Base-by-base conservation (phyloP, 139 green algal genomes). In the Chlorella sp. region DNA sequence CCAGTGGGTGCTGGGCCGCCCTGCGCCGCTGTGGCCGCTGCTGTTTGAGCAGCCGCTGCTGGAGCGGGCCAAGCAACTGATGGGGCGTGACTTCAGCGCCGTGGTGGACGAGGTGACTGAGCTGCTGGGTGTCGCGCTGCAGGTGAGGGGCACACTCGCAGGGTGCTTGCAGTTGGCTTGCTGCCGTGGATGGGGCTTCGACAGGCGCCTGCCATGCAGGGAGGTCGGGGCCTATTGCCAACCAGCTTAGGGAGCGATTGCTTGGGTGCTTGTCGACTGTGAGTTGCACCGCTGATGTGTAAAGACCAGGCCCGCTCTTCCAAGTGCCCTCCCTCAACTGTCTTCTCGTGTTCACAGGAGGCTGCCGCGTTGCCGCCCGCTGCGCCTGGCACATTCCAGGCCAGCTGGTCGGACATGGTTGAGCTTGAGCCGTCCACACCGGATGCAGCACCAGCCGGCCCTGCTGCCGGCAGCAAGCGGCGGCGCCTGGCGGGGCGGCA, bases 31-130 rank as follows among this genome's bases (percentile, higher is more conserved):
- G 56, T 97, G 94, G 94, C 83, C 90, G n/a, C 76, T 91, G 76
- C 48, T 97, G 17, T 93, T 98, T 70, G 94, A 97, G 78, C 69
- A 79, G 20, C 76, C 90, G 30, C 95, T 97, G 68, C 72, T 94
- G 67, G 86, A 84, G 30, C 81, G 92, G 0, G 89, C 85, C 58
- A 92, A 92, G 85, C 84, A 90, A 68, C 85, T 97, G 24, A 79
- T 97, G 17, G 84, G 87, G 30, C 75, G n/a, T 14, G 70, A 83
- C 51, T 96, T 96, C 40, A 46, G 44, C 24, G 64, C 60, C 0
- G 38, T 93, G 2, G 62, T 76, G 34, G 73, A 67, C 28, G 60
- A 64, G 24, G 82, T 86, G 24, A n/a, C 43, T 0, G 41, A 3
- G 7, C 73, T 82, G 73, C 43, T 86, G 44, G 73, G 60, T 6